Conservation (phyloP, 2,329 filamentous ascomycete genomes). For the Aspergillus unguis region DNA sequence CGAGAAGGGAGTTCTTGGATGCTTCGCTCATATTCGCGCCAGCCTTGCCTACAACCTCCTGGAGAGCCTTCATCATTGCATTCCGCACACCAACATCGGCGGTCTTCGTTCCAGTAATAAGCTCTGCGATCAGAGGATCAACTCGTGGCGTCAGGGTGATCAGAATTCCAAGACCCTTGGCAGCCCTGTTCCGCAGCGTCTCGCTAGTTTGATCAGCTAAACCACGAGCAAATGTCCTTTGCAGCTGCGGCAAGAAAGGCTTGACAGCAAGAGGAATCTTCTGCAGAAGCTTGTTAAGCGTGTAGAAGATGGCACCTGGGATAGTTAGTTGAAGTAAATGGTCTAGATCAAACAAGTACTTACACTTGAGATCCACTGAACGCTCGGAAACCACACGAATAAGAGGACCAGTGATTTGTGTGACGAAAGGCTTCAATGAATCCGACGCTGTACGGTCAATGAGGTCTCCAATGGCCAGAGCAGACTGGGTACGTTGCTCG, state of each 20-base stretch:
- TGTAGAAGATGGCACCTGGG: slow-evolving; percentile 78
- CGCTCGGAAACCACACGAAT: slow-evolving; percentile 97
- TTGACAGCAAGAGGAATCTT: slow-evolving; percentile 96
- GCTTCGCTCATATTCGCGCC: slow-evolving; percentile 91
- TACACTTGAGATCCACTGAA: slow-evolving; percentile 84
- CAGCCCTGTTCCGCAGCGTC: slow-evolving; percentile 77
- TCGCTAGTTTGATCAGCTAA: slow-evolving; percentile 92
- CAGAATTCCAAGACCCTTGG: slow-evolving; percentile 87
- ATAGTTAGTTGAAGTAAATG: slow-evolving; percentile 19
- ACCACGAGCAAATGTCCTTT: slow-evolving; percentile 94
- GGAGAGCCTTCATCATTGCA: slow-evolving; percentile 95
- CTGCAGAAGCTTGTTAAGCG: slow-evolving; percentile 89
- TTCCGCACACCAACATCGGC: slow-evolving; percentile 80
- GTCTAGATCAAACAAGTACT: slow-evolving; percentile 6
- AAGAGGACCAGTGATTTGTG: slow-evolving; percentile 93
- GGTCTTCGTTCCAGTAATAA: slow-evolving; percentile 94
- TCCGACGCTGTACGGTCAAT: slow-evolving; percentile 87
- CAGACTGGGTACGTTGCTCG: slow-evolving; percentile 87
- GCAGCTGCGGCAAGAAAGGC: slow-evolving; percentile 93
- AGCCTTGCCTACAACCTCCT: slow-evolving; percentile 93
- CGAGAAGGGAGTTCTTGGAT: slow-evolving; percentile 79
- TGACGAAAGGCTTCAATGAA: slow-evolving; percentile 89
- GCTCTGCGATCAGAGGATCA: slow-evolving; percentile 86
- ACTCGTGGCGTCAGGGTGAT: slow-evolving; percentile 95
- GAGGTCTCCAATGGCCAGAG: slow-evolving; percentile 91